Evolutionary conservation across 73 alveolate genomes (phyloP).

Genomic region (Loxodes magnus): DNA sequence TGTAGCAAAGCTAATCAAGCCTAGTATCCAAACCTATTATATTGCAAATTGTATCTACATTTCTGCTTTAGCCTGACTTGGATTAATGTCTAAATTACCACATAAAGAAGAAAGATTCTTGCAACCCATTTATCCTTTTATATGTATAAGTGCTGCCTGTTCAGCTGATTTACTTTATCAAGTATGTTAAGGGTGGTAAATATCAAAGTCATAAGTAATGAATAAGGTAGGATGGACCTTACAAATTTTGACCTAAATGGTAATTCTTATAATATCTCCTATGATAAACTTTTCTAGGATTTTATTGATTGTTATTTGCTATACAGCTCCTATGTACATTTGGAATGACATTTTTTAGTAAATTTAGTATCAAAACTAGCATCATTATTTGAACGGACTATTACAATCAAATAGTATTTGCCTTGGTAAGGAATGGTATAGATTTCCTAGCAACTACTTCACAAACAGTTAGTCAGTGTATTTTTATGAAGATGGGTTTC

Average conservation of each 20-base stretch:
- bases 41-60: conserved; percentile 1
- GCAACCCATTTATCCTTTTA: conserved; percentile 8
- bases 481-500: background rate
- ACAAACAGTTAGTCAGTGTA: background rate
- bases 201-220: too few relatives aligned
- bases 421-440: conserved; percentile 17
- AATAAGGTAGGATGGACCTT: too few relatives aligned
- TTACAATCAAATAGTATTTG: conserved; percentile 7
- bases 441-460: conserved; percentile 11
- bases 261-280: background rate
- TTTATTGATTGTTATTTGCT: background rate
- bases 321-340: conserved; percentile 3
- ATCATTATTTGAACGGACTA: too few relatives aligned
- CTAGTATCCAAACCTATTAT: background rate
- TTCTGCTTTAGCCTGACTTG: too few relatives aligned
- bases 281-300: background rate
- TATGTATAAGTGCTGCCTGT: background rate
- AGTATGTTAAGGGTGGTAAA: too few relatives aligned
- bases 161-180: background rate
- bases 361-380: too few relatives aligned
- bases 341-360: conserved; percentile 4
- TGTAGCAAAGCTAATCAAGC: background rate
- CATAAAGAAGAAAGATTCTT: conserved; percentile 17
- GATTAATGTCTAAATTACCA: conserved; percentile 8
- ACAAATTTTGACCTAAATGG: too few relatives aligned